Evolutionary conservation across 345 rosid species (phyloP).

Genomic region (Moricandia arvensis): DNA sequence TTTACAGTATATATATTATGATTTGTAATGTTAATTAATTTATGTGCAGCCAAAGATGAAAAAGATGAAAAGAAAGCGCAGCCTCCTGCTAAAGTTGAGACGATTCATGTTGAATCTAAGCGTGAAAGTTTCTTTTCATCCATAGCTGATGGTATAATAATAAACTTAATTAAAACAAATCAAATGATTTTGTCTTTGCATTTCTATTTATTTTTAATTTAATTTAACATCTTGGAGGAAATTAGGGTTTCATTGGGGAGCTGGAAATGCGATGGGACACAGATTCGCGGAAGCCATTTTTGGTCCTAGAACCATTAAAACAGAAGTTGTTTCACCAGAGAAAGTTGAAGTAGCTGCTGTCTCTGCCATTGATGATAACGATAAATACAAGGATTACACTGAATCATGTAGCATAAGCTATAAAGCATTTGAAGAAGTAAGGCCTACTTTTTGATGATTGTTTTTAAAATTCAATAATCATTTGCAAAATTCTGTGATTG

Average conservation of each 20-base stretch:
- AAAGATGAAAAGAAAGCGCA: slow-evolving; percentile 4
- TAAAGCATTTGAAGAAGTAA: slow-evolving; percentile 24
- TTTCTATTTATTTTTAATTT: background rate
- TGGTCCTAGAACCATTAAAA: slow-evolving; percentile 24
- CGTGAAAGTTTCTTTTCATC: background rate
- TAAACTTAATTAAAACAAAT: background rate
- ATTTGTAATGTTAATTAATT: background rate
- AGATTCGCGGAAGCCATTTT: slow-evolving; percentile 7
- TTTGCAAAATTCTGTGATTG: background rate
- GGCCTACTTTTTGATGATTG: background rate
- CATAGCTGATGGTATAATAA: slow-evolving; percentile 8
- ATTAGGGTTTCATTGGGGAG: slow-evolving; percentile 6
- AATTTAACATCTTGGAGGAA: background rate
- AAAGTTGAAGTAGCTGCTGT: slow-evolving; percentile 17
- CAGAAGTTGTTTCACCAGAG: background rate
- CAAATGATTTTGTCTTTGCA: background rate
- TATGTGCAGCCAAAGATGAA: background rate
- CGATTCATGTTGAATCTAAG: background rate
- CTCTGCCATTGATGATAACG: slow-evolving; percentile 11
- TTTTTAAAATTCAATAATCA: background rate
- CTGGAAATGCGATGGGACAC: slow-evolving; percentile 15
- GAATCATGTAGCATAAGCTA: slow-evolving; percentile 5
- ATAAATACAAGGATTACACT: slow-evolving; percentile 10
- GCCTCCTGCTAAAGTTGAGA: slow-evolving; percentile 2
- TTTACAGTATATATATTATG: background rate